Base-by-base conservation (phyloP, 2,329 filamentous ascomycete genomes). In the Fusarium sp. region DNA sequence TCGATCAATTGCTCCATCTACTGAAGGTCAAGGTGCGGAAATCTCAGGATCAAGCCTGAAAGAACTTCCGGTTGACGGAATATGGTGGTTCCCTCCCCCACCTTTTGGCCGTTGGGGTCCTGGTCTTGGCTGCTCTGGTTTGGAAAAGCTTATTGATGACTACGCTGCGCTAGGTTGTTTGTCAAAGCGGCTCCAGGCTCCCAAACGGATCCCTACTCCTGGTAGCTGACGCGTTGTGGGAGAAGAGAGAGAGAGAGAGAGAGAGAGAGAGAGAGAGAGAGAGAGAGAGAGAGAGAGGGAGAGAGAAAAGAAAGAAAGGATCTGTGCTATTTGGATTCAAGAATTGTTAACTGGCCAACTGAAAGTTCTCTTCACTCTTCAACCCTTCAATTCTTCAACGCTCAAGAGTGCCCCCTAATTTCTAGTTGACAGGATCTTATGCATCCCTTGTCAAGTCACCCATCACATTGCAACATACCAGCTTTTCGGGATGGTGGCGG, bases 101-200 rank as follows among this genome's bases (percentile, higher is more conserved):
- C 45, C 63, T 55, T 61, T 45, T 43, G 35, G 38, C 46, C 60
- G 60, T 60, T 63, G 31, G 45, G 49, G 55, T 63, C 61, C 17
- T 39, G 49, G 39, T 36, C 48, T 58, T 62, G 53, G 25, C 33
- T 49, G 27, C 17, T 46, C 48, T 46, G 36, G 33, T 27, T 46
- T 38, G 31, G 37, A n/a, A 25, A 64, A 63, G 54, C 45, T 60
- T 63, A 46, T 35, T 33, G 45, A 27, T 35, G n/a, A 42, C 13
- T 42, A 31, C 15, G 19, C 15, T 39, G 45, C 27, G 27, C 27
- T 29, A 29, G 27, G 27, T 9, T 29, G 11, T 29, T 13, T 13
- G 27, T 29, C 27, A 29, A 29, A 29, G 27, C 13, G 27, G 27
- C 11, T 29, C 31, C 14, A 11, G 27, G 27, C 11, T 29, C 31